phyloP scores from a whole-genome alignment of 495 filamentous ascomycete species.

The Letharia columbiana region DNA sequence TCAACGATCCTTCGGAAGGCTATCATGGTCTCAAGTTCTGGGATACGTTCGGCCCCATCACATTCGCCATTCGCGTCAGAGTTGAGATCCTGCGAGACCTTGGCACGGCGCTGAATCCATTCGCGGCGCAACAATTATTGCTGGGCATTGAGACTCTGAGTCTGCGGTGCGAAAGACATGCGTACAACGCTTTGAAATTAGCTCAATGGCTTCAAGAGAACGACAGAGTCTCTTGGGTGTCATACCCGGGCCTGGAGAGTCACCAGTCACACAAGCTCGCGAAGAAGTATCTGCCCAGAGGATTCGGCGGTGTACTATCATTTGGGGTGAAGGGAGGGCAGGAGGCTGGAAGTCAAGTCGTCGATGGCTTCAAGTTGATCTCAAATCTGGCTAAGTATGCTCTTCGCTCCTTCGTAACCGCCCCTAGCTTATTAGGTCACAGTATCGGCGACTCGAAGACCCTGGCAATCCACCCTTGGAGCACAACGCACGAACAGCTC shows the following conservation, averaged over 20 bases:
- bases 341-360: constrained; percentile 71
- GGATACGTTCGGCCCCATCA: constrained; percentile 84
- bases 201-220: constrained; percentile 80
- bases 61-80: constrained; percentile 73
- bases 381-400: constrained; percentile 79
- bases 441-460: constrained; percentile 71
- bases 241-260: constrained; percentile 79
- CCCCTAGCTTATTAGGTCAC: neutral
- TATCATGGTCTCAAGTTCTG: constrained; percentile 97
- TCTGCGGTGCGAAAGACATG: constrained; percentile 80
- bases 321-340: constrained; percentile 90
- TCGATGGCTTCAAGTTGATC: constrained; percentile 91
- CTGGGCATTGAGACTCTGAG: constrained; percentile 86
- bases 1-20: constrained; percentile 82
- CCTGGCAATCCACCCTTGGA: constrained; percentile 92
- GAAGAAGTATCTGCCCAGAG: constrained; percentile 82
- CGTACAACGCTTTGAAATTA: constrained; percentile 70
- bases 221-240: constrained; percentile 83
- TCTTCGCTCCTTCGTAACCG: neutral
- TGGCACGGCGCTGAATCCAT: constrained; percentile 78
- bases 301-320: constrained; percentile 85
- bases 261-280: constrained; percentile 73
- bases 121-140: constrained; percentile 89
- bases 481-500: constrained; percentile 92
- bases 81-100: constrained; percentile 87